Evolutionary conservation across 257 asterid genomes (phyloP).

Genomic region (Paraleonurus japonicus): DNA sequence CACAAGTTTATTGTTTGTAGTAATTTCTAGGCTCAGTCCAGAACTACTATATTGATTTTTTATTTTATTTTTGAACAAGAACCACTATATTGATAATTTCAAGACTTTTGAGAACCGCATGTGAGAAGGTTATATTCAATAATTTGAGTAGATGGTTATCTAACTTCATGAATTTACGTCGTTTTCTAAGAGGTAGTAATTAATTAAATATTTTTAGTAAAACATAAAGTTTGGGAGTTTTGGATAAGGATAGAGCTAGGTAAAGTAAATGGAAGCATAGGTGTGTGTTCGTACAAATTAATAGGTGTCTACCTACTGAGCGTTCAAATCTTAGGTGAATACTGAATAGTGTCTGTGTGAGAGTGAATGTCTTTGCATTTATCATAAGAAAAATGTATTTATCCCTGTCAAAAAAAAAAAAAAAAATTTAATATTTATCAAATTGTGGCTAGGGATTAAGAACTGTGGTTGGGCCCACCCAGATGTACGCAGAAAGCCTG

Average conservation of each 20-base stretch:
- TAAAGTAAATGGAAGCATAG: not conserved
- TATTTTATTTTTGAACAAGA: no score
- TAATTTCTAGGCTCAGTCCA: no score
- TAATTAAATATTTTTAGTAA: no score
- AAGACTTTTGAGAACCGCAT: not conserved
- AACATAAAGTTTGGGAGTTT: not conserved
- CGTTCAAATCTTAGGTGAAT: slow-evolving; percentile 6
- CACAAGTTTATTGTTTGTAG: no score
- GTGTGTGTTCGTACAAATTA: not conserved
- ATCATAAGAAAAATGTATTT: no score
- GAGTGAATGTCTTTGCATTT: not conserved
- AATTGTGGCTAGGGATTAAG: no score
- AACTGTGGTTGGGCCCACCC: no score
- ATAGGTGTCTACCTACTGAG: not conserved
- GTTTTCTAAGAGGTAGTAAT: not conserved
- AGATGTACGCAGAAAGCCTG: no score
- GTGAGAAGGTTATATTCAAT: slow-evolving; percentile 22
- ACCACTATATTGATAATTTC: not conserved
- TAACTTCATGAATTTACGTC: slow-evolving; percentile 24
- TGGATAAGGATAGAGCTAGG: not conserved
- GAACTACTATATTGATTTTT: no score
- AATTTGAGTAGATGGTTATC: slow-evolving; percentile 32
- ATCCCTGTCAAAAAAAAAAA: no score
- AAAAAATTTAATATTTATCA: no score
- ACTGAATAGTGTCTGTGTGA: no score